Evolutionary conservation across 352 stramenopile genomes (phyloP).

Genomic region (Pythium dissimile): DNA sequence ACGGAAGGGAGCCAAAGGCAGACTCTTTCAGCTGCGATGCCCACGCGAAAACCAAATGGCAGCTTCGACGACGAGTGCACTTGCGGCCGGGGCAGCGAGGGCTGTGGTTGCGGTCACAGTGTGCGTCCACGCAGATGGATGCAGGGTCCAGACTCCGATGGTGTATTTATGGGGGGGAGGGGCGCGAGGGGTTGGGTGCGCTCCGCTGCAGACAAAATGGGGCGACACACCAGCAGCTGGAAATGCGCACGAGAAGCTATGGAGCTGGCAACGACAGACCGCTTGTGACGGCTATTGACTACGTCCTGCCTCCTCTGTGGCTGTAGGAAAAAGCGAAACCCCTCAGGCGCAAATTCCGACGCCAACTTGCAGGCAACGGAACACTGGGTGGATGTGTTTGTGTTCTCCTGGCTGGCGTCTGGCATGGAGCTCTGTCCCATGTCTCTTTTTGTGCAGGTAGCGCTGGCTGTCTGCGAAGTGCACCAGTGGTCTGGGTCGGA

Average conservation of each 20-base stretch:
- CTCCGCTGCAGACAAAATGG: too few species aligned
- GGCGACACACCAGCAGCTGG: background rate
- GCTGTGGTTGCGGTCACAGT: too few species aligned
- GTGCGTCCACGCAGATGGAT: too few species aligned
- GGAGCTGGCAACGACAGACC: background rate
- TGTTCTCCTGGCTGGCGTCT: background rate
- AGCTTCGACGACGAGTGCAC: background rate
- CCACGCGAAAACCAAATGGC: constrained; percentile 7
- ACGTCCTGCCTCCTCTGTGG: too few species aligned
- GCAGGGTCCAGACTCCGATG: too few species aligned
- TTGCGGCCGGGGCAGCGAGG: too few species aligned
- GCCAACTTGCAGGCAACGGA: too few species aligned
- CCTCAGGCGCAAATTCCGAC: background rate
- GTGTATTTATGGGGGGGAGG: background rate
- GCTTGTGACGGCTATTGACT: background rate
- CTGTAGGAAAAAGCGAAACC: background rate
- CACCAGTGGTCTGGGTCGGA: constrained; percentile 9
- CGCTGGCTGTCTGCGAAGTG: too few species aligned
- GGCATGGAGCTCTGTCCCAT: constrained; percentile 13
- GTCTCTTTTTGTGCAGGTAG: constrained; percentile 4
- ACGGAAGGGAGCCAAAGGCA: too few species aligned
- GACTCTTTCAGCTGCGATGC: background rate
- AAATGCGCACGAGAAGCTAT: background rate
- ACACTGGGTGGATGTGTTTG: background rate
- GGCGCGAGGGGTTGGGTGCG: background rate